phyloP scores from a whole-genome alignment of 148 eudicot species.

The Silene conica region DNA sequence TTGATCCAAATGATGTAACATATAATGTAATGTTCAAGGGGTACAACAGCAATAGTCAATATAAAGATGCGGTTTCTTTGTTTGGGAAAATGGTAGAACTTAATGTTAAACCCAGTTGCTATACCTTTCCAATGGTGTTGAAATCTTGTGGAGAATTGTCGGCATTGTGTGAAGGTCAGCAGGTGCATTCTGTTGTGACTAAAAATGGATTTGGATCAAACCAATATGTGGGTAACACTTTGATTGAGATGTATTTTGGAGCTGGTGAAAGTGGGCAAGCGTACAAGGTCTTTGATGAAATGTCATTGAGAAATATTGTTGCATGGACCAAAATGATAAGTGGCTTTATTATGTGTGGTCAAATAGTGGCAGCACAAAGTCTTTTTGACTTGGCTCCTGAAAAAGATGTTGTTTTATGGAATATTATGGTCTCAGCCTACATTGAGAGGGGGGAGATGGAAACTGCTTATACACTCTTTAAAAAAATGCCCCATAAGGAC shows the following conservation, averaged over 20 bases:
- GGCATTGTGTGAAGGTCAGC: conserved; percentile 42
- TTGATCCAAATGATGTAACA: conserved; percentile 34
- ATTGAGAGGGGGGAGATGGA: conserved; percentile 47
- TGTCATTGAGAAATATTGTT: conserved; percentile 54
- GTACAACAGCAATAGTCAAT: conserved; percentile 41
- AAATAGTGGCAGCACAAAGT: conserved; percentile 37
- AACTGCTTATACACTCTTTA: conserved; percentile 50
- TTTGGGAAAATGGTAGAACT: conserved; percentile 46
- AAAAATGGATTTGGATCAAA: conserved; percentile 55
- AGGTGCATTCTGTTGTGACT: conserved; percentile 47
- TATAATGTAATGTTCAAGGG: conserved; percentile 66
- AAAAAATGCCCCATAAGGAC: conserved; percentile 55
- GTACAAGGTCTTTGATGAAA: conserved; percentile 57
- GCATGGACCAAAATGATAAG: conserved; percentile 64
- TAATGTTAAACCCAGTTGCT: conserved; percentile 47
- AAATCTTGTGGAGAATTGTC: conserved; percentile 51
- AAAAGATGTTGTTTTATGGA: conserved; percentile 73
- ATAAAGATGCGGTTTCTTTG: conserved; percentile 34
- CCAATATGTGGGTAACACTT: conserved; percentile 59
- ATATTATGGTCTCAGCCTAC: conserved; percentile 57
- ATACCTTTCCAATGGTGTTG: conserved; percentile 62
- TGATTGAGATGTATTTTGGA: conserved; percentile 59
- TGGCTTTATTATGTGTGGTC: conserved; percentile 39
- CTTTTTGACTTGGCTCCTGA: conserved; percentile 67
- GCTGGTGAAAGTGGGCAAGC: conserved; percentile 36